phyloP scores from a whole-genome alignment of 805 yeast genomes.

The Hanseniaspora clermontiae region DNA sequence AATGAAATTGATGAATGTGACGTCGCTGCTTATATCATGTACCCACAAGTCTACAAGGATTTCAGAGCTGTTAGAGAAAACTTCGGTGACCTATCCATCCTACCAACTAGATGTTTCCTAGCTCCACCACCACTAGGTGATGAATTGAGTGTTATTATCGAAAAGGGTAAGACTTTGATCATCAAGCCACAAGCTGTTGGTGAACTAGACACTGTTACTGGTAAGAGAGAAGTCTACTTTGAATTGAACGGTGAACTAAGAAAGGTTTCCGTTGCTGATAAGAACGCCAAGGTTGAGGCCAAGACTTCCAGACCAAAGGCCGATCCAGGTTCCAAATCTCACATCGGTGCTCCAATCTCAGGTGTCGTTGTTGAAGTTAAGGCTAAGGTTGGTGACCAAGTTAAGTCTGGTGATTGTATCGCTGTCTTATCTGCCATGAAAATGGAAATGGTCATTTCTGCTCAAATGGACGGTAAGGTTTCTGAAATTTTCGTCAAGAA shows the following conservation, averaged over 20 bases:
- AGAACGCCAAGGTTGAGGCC: conserved; percentile 71
- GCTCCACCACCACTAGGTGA: conserved; percentile 79
- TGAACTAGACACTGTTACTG: conserved; percentile 71
- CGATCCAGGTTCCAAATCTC: conserved; percentile 70
- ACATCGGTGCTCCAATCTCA: conserved; percentile 98
- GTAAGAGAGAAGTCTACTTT: conserved; percentile 90
- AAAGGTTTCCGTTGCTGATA: conserved; percentile 85
- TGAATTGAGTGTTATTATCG: conserved; percentile 79
- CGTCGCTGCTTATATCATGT: conserved; percentile 92
- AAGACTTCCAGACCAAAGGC: conserved; percentile 77
- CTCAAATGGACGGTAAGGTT: conserved; percentile 78
- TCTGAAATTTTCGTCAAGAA: conserved; percentile 66
- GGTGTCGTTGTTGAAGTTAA: conserved; percentile 95
- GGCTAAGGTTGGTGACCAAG: conserved; percentile 73
- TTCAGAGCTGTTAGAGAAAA: conserved; percentile 60
- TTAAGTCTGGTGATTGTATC: conserved; percentile 91
- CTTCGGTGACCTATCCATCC: conserved; percentile 85
- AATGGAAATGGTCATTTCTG: conserved; percentile 98
- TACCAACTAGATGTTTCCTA: conserved; percentile 85
- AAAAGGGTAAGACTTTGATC: conserved; percentile 87
- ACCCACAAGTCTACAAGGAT: conserved; percentile 91
- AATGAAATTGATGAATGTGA: conserved; percentile 63
- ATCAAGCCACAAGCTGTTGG: conserved; percentile 87
- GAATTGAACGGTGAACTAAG: conserved; percentile 98
- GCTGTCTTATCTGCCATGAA: conserved; percentile 96